Percentiles rank a stretch among this genome's conserved stretches.
Conservation (phyloP, 1,284 basidiomycete species). For the Microbotryum lychnidis-dioicae region DNA sequence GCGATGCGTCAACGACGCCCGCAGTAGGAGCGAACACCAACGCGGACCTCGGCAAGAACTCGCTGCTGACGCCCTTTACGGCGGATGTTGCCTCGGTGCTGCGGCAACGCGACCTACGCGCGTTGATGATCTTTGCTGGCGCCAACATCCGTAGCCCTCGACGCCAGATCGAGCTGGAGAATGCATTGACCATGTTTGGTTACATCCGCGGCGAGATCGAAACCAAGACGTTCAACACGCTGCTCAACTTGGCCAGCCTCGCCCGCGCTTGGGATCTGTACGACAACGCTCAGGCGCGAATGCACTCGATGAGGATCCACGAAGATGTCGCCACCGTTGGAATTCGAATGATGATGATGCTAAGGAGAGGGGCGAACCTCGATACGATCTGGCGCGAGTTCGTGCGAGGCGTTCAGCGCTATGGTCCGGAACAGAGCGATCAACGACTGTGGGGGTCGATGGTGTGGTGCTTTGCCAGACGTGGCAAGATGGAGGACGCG, state of each 20-base stretch:
- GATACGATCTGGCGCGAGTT: constrained; percentile 14
- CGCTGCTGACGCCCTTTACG: too few species aligned
- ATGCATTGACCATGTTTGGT: neutral
- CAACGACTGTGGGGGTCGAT: constrained; percentile 11
- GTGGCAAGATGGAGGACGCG: constrained; percentile 11
- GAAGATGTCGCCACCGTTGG: constrained; percentile 5
- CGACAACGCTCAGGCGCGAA: constrained; percentile 15
- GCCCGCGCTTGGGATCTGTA: constrained; percentile 19
- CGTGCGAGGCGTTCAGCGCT: constrained; percentile 1
- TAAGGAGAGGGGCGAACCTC: constrained; percentile 7
- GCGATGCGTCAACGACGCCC: neutral
- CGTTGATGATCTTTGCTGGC: constrained; percentile 20
- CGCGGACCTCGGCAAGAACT: too few species aligned
- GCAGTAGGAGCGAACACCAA: too few species aligned
- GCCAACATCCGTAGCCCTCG: neutral
- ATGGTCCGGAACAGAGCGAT: neutral
- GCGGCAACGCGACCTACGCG: constrained; percentile 10
- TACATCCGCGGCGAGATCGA: neutral
- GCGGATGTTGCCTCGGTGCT: neutral
- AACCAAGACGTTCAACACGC: constrained; percentile 16
- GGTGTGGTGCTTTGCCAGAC: constrained; percentile 10
- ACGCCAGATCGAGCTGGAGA: neutral
- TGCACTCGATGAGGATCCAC: constrained; percentile 2
- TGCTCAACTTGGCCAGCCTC: constrained; percentile 11
- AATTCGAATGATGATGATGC: constrained; percentile 4